These are phyloP conservation scores for Geoglossum cookeanum DNA, from an alignment of 2,329 filamentous ascomycete genomes.

Conservation along the genomic window DNA sequence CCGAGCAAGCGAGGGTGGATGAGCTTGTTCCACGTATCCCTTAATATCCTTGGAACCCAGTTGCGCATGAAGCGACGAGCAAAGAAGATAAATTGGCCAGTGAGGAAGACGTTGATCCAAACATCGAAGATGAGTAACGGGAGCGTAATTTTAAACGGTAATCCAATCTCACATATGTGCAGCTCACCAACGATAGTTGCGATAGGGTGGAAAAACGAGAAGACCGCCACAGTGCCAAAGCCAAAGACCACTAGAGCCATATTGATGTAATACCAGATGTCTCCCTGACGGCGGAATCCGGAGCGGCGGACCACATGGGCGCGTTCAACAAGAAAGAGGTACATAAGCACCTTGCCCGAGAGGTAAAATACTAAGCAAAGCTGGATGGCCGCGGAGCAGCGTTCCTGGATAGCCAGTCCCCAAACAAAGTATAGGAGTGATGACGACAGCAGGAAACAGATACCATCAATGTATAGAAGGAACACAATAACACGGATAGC, in stretches of 20 bases:
- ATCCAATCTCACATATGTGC: constrained; percentile 21
- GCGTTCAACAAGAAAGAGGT: constrained; percentile 24
- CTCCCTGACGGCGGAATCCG: constrained; percentile 15
- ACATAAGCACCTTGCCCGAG: constrained; percentile 18
- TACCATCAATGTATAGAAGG: constrained; percentile 18
- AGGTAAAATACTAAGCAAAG: constrained; percentile 22
- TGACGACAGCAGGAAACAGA: constrained; percentile 18
- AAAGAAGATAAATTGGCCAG: constrained; percentile 20
- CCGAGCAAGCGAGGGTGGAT: not conserved
- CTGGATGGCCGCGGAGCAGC: constrained; percentile 19
- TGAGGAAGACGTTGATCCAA: constrained; percentile 21
- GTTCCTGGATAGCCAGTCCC: constrained; percentile 11
- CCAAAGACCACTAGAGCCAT: constrained; percentile 14
- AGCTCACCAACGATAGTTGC: constrained; percentile 15
- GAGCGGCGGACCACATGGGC: constrained; percentile 20
- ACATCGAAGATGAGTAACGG: constrained; percentile 21
- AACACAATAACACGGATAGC: constrained; percentile 19
- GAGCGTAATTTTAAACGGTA: constrained; percentile 19
- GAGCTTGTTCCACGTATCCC: not conserved
- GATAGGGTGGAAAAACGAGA: constrained; percentile 17
- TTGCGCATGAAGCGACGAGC: constrained; percentile 12
- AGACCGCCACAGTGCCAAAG: constrained; percentile 15
- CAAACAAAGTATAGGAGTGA: constrained; percentile 18
- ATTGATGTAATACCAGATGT: constrained; percentile 19
- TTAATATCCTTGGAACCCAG: not conserved